Base-by-base conservation (phyloP, 1,139 yeast species). In the Geotrichum citri-aurantii region DNA sequence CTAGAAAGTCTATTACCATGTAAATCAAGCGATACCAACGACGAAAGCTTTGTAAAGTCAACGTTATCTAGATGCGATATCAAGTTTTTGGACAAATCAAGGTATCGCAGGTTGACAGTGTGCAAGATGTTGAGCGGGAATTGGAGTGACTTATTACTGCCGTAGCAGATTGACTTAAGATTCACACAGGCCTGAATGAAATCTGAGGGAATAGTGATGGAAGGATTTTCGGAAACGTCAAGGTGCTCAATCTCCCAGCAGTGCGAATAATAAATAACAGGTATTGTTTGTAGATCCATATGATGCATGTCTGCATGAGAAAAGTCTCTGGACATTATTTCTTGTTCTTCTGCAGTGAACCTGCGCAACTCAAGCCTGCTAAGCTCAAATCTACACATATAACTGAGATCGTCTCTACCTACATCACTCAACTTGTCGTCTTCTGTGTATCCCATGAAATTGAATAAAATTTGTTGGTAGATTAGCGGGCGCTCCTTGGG, bases 321-420 rank as follows among this genome's bases (percentile, higher is more conserved):
- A 63, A 86, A 85, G 69, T 87, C 86, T 63, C 82, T 81, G 47
- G 84, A 78, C 60, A 86, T 75, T 64, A 81, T 72, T 19, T 81
- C 81, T 65, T 88, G 93, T 67, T 86, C 89, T 53, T 82, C 84
- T 24, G 81, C 82, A 12, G 86, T 80, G 59, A 88, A 79, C 61
- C 85, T 86, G 23, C 53, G 52, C 52, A 54, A 42, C 11, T 50
- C 48, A 21, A 59, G 58, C 31, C 62, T 57, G 21, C 68, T 90
- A 57, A 91, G 83, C 47, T 86, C 85, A 71, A 93, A 90, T 64
- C 92, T 88, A 72, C 95, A 89, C 51, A 95, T 77, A 68, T 85
- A 91, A 54, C 95, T 86, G 62, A 93, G 75, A 72, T 93, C 98
- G 61, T 89, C 96, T 61, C 96, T 79, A 37, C 96, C 97, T 59